phyloP scores from a whole-genome alignment of 805 yeast genomes.

The Clavispora carvajalis region DNA sequence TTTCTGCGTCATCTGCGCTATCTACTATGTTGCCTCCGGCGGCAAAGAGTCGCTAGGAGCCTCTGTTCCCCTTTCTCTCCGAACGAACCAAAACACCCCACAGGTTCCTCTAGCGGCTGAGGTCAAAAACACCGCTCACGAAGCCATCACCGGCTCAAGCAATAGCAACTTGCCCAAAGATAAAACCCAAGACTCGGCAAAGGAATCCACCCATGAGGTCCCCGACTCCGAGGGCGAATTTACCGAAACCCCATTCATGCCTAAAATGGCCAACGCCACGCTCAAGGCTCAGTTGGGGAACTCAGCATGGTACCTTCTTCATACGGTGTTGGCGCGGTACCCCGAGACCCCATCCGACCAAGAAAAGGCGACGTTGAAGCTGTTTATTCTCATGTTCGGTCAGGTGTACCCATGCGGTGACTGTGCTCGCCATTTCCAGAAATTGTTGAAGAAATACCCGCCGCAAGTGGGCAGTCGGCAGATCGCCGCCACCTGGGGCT shows the following conservation, averaged over 20 bases:
- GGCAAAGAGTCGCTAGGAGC: constrained; percentile 10
- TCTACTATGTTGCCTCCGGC: constrained; percentile 15
- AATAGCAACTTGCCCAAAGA: too few species aligned
- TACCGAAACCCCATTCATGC: constrained; percentile 69
- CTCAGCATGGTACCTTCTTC: constrained; percentile 87
- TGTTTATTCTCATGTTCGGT: constrained; percentile 70
- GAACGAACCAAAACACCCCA: not conserved
- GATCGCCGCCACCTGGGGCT: constrained; percentile 93
- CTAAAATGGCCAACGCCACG: constrained; percentile 85
- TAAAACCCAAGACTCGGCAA: too few species aligned
- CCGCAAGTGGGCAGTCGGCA: constrained; percentile 76
- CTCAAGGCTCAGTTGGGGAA: constrained; percentile 80
- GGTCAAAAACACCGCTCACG: not conserved
- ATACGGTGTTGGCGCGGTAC: constrained; percentile 86
- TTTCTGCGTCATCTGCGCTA: constrained; percentile 12
- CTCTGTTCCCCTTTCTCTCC: constrained; percentile 1
- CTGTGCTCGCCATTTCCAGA: constrained; percentile 87
- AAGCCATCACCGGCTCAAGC: not conserved
- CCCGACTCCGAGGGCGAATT: too few species aligned
- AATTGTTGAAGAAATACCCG: constrained; percentile 65
- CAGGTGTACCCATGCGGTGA: constrained; percentile 97
- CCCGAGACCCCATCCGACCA: constrained; percentile 72
- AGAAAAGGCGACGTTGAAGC: constrained; percentile 58
- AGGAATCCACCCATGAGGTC: too few species aligned
- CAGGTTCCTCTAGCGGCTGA: not conserved